These are phyloP conservation scores for Mucor mucedo DNA, from an alignment of 371 early-diverging fungal genomes.

Conservation along the genomic window DNA sequence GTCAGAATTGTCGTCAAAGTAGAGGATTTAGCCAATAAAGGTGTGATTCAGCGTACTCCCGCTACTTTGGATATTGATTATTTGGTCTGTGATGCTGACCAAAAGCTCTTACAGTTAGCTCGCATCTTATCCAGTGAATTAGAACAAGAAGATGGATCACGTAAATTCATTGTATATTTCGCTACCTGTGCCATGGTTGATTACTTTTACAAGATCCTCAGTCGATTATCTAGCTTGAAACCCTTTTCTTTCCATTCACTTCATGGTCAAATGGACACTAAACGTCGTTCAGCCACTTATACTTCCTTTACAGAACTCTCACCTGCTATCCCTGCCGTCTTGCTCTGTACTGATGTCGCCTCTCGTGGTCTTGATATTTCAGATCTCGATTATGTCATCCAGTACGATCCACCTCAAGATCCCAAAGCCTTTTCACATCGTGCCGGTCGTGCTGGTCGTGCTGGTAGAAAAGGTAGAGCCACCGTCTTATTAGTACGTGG, in stretches of 20 bases:
- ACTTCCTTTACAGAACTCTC: conserved; percentile 65
- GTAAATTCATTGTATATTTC: conserved; percentile 94
- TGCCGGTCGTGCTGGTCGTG: conserved; percentile 97
- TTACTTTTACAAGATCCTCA: conserved; percentile 80
- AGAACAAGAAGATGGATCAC: conserved; percentile 41
- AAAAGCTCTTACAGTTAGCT: conserved; percentile 81
- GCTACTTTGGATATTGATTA: conserved; percentile 77
- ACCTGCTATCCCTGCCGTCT: conserved; percentile 68
- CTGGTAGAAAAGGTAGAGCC: conserved; percentile 88
- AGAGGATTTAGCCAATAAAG: conserved; percentile 58
- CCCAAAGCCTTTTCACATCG: conserved; percentile 97
- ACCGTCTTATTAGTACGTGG: conserved; percentile 80
- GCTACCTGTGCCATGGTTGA: conserved; percentile 95
- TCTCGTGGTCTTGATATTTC: conserved; percentile 98
- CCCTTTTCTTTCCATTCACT: conserved; percentile 75
- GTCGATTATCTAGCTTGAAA: conserved; percentile 46
- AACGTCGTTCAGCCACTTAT: conserved; percentile 75
- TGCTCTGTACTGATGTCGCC: conserved; percentile 98
- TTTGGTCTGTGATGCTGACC: conserved; percentile 74
- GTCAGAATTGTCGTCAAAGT: conserved; percentile 88
- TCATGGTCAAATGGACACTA: conserved; percentile 94
- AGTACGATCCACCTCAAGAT: conserved; percentile 96
- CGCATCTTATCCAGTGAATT: conserved; percentile 53
- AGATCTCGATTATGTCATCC: conserved; percentile 95
- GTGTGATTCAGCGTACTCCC: conserved; percentile 70